These are phyloP conservation scores for Clitopilus hobsonii DNA, from an alignment of 768 basidiomycete species.

Conservation along the genomic window DNA sequence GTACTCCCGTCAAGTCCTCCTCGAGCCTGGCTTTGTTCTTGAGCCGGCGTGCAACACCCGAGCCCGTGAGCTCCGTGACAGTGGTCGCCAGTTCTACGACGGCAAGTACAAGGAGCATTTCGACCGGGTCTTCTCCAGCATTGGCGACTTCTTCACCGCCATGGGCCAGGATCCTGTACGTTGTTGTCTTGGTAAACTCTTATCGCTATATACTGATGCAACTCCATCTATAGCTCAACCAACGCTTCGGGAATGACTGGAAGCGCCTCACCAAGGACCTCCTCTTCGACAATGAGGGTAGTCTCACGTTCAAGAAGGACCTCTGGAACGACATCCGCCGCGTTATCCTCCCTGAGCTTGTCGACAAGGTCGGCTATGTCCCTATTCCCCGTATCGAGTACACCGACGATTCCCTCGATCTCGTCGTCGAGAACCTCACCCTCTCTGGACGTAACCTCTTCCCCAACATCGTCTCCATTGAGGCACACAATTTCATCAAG, in stretches of 20 bases:
- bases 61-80: conserved; percentile 58
- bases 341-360: conserved; percentile 75
- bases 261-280: conserved; percentile 76
- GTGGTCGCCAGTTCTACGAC: conserved; percentile 76
- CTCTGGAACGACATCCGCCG: conserved; percentile 86
- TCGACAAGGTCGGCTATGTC: conserved; percentile 72
- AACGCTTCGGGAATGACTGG: conserved; percentile 80
- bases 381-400: conserved; percentile 96
- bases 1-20: conserved; percentile 68
- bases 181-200: not conserved
- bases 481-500: conserved; percentile 78
- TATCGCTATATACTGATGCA: not conserved
- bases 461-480: conserved; percentile 71
- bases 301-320: conserved; percentile 81
- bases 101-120: conserved; percentile 64
- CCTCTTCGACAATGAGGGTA: conserved; percentile 78
- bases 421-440: conserved; percentile 91
- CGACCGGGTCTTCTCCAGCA: conserved; percentile 68
- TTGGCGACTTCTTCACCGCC: conserved; percentile 76
- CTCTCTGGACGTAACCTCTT: conserved; percentile 86
- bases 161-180: conserved; percentile 76
- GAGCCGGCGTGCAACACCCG: conserved; percentile 68
- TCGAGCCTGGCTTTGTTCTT: conserved; percentile 85
- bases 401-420: conserved; percentile 78
- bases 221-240: conserved; percentile 42